These are phyloP conservation scores for Nakazawaea laoshanensis DNA, from an alignment of 805 yeast genomes.

Conservation along the genomic window DNA sequence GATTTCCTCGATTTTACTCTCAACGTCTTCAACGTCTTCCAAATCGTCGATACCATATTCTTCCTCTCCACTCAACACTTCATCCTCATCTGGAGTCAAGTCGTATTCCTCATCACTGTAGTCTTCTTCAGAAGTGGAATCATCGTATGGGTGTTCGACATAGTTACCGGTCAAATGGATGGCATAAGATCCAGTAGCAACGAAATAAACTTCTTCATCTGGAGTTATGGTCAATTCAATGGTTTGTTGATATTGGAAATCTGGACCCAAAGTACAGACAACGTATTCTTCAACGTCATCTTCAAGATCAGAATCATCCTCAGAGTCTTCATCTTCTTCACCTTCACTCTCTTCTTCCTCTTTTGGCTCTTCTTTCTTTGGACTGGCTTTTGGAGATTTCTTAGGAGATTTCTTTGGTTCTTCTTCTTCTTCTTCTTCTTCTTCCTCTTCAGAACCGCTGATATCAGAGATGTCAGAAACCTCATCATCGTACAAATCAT, in stretches of 20 bases:
- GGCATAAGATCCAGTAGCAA: slow-evolving; percentile 93
- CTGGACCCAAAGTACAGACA: slow-evolving; percentile 86
- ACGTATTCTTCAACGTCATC: slow-evolving; percentile 79
- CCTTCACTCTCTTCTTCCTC: slow-evolving; percentile 38
- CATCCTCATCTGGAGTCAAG: slow-evolving; percentile 74
- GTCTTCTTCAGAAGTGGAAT: slow-evolving; percentile 42
- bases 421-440: slow-evolving; percentile 23
- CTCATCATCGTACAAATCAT: slow-evolving; percentile 36
- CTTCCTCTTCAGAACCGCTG: slow-evolving; percentile 21
- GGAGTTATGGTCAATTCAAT: slow-evolving; percentile 86
- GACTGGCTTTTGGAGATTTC: slow-evolving; percentile 14
- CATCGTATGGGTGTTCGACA: slow-evolving; percentile 91
- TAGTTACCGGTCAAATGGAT: slow-evolving; percentile 91
- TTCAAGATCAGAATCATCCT: slow-evolving; percentile 53
- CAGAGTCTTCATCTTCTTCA: slow-evolving; percentile 42
- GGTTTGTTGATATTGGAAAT: slow-evolving; percentile 78
- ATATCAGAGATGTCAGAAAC: slow-evolving; percentile 32
- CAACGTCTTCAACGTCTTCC: slow-evolving; percentile 64
- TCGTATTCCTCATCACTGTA: slow-evolving; percentile 46
- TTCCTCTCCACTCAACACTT: slow-evolving; percentile 40
- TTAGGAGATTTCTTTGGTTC: slow-evolving; percentile 26
- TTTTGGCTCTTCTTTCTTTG: slow-evolving; percentile 16
- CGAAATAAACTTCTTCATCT: slow-evolving; percentile 89
- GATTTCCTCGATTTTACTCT: slow-evolving; percentile 66
- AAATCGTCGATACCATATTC: slow-evolving; percentile 50